Evolutionary conservation across 2,329 filamentous ascomycete species (phyloP).

Genomic region (Claviceps monticola): DNA sequence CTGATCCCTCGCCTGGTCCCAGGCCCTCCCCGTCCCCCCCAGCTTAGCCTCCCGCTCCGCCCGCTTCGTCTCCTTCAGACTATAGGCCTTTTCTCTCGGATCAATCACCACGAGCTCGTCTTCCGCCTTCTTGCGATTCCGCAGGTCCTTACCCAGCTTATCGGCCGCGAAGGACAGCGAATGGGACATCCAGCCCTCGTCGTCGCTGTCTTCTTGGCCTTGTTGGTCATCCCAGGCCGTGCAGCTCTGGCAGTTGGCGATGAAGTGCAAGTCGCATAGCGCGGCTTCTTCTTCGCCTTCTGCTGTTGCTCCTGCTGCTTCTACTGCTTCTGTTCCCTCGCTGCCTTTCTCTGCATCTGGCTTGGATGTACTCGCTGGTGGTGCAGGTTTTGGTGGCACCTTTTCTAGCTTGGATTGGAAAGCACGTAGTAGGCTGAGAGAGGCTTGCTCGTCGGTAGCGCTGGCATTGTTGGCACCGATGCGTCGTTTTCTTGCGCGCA

Average conservation of each 20-base stretch:
- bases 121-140: slow-evolving; percentile 79
- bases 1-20: slow-evolving; percentile 36
- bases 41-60: slow-evolving; percentile 40
- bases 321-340: background rate
- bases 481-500: slow-evolving; percentile 55
- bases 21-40: slow-evolving; percentile 40
- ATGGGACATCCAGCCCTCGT: slow-evolving; percentile 74
- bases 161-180: slow-evolving; percentile 78
- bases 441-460: slow-evolving; percentile 44
- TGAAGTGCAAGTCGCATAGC: slow-evolving; percentile 89
- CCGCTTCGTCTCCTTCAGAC: slow-evolving; percentile 51
- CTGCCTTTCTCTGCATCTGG: slow-evolving; percentile 13
- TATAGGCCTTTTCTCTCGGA: slow-evolving; percentile 67
- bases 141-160: slow-evolving; percentile 78
- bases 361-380: slow-evolving; percentile 24
- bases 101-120: slow-evolving; percentile 91
- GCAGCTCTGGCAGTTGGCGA: slow-evolving; percentile 88
- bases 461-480: slow-evolving; percentile 39
- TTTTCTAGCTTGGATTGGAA: slow-evolving; percentile 68
- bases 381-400: slow-evolving; percentile 28
- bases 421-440: slow-evolving; percentile 58
- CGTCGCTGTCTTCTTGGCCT: slow-evolving; percentile 43
- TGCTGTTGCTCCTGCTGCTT: slow-evolving; percentile 2
- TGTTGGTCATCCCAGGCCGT: slow-evolving; percentile 59
- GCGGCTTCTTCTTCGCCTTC: slow-evolving; percentile 49